Evolutionary conservation across 2,329 filamentous ascomycete genomes (phyloP).

Genomic region (Didymella pomorum): DNA sequence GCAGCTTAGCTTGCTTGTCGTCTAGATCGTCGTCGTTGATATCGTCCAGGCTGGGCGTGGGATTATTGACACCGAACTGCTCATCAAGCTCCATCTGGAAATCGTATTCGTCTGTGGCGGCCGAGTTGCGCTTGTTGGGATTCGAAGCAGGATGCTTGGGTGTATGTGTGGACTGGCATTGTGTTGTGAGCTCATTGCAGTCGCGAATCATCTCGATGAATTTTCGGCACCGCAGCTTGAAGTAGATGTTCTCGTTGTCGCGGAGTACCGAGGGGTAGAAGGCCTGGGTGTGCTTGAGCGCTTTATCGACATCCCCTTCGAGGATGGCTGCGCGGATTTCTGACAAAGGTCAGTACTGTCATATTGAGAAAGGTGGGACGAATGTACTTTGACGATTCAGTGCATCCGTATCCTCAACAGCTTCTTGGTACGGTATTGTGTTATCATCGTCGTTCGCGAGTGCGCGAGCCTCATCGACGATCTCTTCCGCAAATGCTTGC

Average conservation of each 20-base stretch:
- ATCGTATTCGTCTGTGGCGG: constrained; percentile 59
- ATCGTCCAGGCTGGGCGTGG: constrained; percentile 39
- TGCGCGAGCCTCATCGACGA: constrained; percentile 75
- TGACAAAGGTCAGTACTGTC: constrained; percentile 48
- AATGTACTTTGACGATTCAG: constrained; percentile 81
- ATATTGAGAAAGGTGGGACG: not conserved
- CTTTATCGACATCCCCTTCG: constrained; percentile 89
- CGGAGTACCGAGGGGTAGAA: constrained; percentile 83
- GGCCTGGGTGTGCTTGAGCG: constrained; percentile 79
- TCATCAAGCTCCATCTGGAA: constrained; percentile 67
- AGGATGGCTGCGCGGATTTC: constrained; percentile 87
- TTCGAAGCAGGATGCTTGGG: constrained; percentile 43
- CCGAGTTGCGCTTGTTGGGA: constrained; percentile 47
- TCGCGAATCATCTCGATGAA: constrained; percentile 83
- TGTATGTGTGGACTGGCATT: constrained; percentile 33
- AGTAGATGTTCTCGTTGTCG: constrained; percentile 84
- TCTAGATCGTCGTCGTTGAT: constrained; percentile 46
- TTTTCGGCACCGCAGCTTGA: constrained; percentile 86
- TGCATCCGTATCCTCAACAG: constrained; percentile 85
- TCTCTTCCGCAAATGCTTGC: constrained; percentile 83
- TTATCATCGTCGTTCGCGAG: constrained; percentile 65
- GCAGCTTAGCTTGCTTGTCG: constrained; percentile 42
- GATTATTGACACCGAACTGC: constrained; percentile 52
- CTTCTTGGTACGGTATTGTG: constrained; percentile 65
- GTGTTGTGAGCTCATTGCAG: constrained; percentile 54